Evolutionary conservation across 352 stramenopile species (phyloP).

Genomic region (Pythium guiyangense): DNA sequence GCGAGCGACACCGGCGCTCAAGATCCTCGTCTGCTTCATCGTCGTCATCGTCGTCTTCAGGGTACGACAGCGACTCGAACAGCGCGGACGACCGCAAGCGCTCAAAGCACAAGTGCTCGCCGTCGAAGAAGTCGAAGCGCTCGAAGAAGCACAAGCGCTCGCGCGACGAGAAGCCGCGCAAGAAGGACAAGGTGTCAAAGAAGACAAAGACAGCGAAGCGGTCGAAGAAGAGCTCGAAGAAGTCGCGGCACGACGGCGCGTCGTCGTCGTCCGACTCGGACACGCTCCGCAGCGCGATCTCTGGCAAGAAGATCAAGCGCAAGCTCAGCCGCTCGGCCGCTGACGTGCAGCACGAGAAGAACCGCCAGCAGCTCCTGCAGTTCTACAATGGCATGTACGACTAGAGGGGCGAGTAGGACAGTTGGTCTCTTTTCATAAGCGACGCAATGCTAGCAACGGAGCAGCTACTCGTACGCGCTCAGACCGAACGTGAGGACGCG

Average conservation of each 20-base stretch:
- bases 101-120: constrained; percentile 3
- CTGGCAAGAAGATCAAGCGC: constrained; percentile 85
- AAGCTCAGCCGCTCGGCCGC: constrained; percentile 53
- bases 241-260: constrained; percentile 11
- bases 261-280: constrained; percentile 40
- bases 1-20: not conserved
- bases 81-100: constrained; percentile 19
- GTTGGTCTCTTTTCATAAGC: no score
- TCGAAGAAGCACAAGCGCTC: constrained; percentile 20
- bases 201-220: constrained; percentile 29
- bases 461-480: constrained; percentile 23
- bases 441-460: no score
- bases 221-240: constrained; percentile 26
- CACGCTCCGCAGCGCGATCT: constrained; percentile 74
- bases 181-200: not conserved
- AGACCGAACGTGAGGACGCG: constrained; percentile 67
- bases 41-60: constrained; percentile 17
- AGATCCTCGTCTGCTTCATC: constrained; percentile 1
- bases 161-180: no score
- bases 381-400: constrained; percentile 89
- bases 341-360: constrained; percentile 66
- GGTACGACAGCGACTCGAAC: constrained; percentile 19
- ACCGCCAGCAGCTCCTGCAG: constrained; percentile 73
- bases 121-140: constrained; percentile 27
- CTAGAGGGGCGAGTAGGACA: constrained; percentile 24